These are phyloP conservation scores for Fusarium keratoplasticum DNA, from an alignment of 2,329 filamentous ascomycete genomes.

Conservation along the genomic window DNA sequence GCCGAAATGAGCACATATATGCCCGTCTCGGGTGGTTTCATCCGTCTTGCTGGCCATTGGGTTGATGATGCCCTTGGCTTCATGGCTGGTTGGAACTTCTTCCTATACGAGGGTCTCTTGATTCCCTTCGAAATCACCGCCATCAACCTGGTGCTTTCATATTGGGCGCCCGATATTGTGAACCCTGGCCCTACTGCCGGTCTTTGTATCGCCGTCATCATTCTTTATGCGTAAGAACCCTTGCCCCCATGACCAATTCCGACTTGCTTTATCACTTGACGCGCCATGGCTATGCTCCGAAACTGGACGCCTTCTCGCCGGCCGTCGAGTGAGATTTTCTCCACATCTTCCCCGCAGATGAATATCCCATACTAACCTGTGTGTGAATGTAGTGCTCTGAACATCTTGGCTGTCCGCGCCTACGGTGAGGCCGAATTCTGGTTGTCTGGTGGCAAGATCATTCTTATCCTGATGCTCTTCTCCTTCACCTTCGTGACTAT, in stretches of 20 bases:
- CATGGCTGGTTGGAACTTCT: slow-evolving; percentile 58
- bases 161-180: slow-evolving; percentile 56
- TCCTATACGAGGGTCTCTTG: slow-evolving; percentile 57
- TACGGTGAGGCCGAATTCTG: slow-evolving; percentile 81
- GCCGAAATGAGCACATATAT: slow-evolving; percentile 74
- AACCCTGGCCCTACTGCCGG: slow-evolving; percentile 75
- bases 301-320: background rate
- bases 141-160: slow-evolving; percentile 56
- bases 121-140: slow-evolving; percentile 59
- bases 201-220: slow-evolving; percentile 67
- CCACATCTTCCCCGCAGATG: background rate
- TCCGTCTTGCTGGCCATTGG: slow-evolving; percentile 73
- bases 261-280: slow-evolving; percentile 8
- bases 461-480: slow-evolving; percentile 75
- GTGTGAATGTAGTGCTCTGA: slow-evolving; percentile 60
- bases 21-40: slow-evolving; percentile 72
- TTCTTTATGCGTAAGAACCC: slow-evolving; percentile 65
- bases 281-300: slow-evolving; percentile 9
- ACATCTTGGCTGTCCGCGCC: slow-evolving; percentile 73
- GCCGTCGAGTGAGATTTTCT: slow-evolving; percentile 8
- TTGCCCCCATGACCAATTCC: background rate
- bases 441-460: slow-evolving; percentile 71
- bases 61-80: slow-evolving; percentile 75
- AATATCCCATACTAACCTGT: slow-evolving; percentile 45
- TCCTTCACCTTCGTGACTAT: slow-evolving; percentile 84